Conservation (phyloP, 441 rosid genomes). For the Adansonia madagascariensis region DNA sequence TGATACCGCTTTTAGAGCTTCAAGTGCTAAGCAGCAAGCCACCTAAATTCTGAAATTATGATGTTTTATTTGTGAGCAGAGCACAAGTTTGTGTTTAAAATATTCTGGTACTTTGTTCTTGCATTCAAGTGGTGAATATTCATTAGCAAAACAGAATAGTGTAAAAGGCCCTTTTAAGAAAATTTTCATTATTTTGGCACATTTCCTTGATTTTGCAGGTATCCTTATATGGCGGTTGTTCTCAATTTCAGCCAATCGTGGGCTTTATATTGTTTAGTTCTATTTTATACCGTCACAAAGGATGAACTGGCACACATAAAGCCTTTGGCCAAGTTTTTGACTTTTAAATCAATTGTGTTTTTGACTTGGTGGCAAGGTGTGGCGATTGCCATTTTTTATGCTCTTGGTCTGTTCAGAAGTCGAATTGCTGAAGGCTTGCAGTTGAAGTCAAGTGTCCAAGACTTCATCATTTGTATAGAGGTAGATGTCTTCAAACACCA, state of each 20-base stretch:
- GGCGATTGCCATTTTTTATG: constrained; percentile 83
- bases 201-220: constrained; percentile 56
- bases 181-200: constrained; percentile 27
- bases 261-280: constrained; percentile 97
- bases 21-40: constrained; percentile 1
- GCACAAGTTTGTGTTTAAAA: background rate
- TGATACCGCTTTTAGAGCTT: background rate
- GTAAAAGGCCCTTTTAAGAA: background rate
- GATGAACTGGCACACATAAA: constrained; percentile 92
- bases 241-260: constrained; percentile 97
- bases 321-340: constrained; percentile 92
- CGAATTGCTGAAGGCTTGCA: constrained; percentile 83
- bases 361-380: constrained; percentile 99
- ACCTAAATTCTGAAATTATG: background rate
- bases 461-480: constrained; percentile 98
- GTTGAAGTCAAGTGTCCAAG: constrained; percentile 91
- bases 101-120: background rate
- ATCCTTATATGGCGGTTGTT: constrained; percentile 92
- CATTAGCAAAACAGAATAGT: background rate
- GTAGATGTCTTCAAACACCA: constrained; percentile 53
- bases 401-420: constrained; percentile 87
- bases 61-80: too few species aligned
- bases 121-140: background rate
- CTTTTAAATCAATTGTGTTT: constrained; percentile 94
- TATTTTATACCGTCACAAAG: constrained; percentile 84